Evolutionary conservation across 2,329 filamentous ascomycete genomes (phyloP).

Genomic region (Alternaria sp.): DNA sequence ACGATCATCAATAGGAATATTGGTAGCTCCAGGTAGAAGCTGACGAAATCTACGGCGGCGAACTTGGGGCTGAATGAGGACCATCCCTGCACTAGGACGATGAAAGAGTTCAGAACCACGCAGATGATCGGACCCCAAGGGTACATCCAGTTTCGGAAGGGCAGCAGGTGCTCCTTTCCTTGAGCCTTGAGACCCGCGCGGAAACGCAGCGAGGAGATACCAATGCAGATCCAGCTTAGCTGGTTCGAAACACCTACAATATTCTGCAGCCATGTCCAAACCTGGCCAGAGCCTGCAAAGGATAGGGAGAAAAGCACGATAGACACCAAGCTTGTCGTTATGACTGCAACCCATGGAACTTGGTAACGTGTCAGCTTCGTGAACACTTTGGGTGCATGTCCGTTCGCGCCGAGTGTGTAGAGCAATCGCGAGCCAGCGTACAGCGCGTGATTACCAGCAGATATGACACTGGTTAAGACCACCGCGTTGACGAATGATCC

Average conservation of each 20-base stretch:
- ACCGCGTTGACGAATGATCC: constrained; percentile 73
- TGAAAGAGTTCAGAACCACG: constrained; percentile 38
- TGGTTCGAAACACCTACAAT: constrained; percentile 67
- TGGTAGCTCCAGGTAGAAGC: constrained; percentile 57
- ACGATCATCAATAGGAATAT: constrained; percentile 42
- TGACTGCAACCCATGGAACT: constrained; percentile 52
- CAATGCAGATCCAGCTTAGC: constrained; percentile 64
- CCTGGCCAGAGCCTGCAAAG: constrained; percentile 53
- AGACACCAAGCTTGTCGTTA: constrained; percentile 49
- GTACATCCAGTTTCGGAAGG: constrained; percentile 65
- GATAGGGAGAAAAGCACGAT: constrained; percentile 54
- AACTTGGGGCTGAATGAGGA: constrained; percentile 64
- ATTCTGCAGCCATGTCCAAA: constrained; percentile 72
- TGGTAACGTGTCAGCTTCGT: constrained; percentile 58
- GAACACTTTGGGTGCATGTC: constrained; percentile 79
- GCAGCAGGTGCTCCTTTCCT: constrained; percentile 57
- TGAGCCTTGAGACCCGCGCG: constrained; percentile 56
- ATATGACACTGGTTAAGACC: constrained; percentile 68
- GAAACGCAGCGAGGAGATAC: constrained; percentile 68
- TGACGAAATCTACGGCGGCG: constrained; percentile 58
- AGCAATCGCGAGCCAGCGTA: constrained; percentile 66
- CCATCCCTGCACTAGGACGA: constrained; percentile 45
- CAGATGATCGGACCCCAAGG: constrained; percentile 62
- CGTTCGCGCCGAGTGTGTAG: constrained; percentile 58
- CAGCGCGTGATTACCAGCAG: constrained; percentile 65